Conservation (phyloP, 2,329 filamentous ascomycete genomes). For the Sarocladiaceae sp. region DNA sequence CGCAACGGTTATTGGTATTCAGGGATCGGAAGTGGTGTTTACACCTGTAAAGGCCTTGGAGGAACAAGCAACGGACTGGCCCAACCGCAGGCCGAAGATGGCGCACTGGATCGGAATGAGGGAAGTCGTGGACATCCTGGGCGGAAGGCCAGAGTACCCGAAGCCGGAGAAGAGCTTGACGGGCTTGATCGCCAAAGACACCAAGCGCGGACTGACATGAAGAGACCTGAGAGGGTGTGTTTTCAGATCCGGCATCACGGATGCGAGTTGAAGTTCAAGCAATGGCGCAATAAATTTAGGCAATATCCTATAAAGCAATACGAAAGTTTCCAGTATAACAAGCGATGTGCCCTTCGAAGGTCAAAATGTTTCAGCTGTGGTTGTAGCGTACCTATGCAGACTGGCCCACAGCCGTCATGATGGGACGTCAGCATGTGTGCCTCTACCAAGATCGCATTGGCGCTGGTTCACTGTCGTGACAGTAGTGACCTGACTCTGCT, state of each 20-base stretch:
- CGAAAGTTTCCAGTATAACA: neutral
- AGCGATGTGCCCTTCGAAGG: neutral
- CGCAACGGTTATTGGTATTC: constrained; percentile 83
- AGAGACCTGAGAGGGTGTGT: too few relatives aligned
- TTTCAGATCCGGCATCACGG: too few relatives aligned
- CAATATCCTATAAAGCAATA: neutral
- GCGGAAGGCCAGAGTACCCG: constrained; percentile 59
- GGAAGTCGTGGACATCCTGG: constrained; percentile 77
- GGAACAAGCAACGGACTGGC: constrained; percentile 86
- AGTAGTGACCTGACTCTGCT: too few relatives aligned
- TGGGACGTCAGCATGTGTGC: too few relatives aligned
- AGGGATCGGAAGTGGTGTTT: constrained; percentile 86
- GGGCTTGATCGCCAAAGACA: constrained; percentile 55
- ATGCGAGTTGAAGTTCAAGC: too few relatives aligned
- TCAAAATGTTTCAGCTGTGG: too few relatives aligned
- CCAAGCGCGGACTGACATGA: constrained; percentile 45
- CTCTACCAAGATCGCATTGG: too few relatives aligned
- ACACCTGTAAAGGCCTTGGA: constrained; percentile 77
- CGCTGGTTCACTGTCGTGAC: too few relatives aligned
- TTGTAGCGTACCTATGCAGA: too few relatives aligned
- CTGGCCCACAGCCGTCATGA: too few relatives aligned
- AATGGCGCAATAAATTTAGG: too few relatives aligned
- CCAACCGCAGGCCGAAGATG: constrained; percentile 74
- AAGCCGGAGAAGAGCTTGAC: constrained; percentile 45
- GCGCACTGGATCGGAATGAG: constrained; percentile 85